Evolutionary conservation across 129 eudicot species (phyloP).

Genomic region (Oenanthe sinensis): DNA sequence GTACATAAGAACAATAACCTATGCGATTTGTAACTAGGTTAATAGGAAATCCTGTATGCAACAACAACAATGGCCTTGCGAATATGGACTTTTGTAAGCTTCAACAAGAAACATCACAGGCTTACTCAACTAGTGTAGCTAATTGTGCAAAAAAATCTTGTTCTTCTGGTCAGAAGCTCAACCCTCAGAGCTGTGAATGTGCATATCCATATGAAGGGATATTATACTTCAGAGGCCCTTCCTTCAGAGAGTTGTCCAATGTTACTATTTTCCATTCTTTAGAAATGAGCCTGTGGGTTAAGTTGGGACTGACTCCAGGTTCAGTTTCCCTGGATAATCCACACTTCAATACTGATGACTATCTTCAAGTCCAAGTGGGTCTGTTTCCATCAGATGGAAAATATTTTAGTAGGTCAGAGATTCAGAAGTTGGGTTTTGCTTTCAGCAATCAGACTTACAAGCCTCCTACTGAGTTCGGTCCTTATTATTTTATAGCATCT

Average conservation of each 20-base stretch:
- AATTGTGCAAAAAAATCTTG: slow-evolving; percentile 69
- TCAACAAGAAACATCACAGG: slow-evolving; percentile 51
- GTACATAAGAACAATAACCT: background rate
- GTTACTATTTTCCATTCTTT: slow-evolving; percentile 60
- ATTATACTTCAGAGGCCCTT: slow-evolving; percentile 82
- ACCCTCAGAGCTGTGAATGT: slow-evolving; percentile 91
- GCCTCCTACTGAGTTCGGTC: slow-evolving; percentile 85
- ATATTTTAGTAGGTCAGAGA: slow-evolving; percentile 57
- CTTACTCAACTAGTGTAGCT: slow-evolving; percentile 86
- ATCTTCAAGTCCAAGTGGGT: slow-evolving; percentile 72
- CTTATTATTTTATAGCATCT: slow-evolving; percentile 77
- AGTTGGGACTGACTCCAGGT: slow-evolving; percentile 80
- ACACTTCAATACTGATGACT: slow-evolving; percentile 71
- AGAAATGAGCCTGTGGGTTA: slow-evolving; percentile 95
- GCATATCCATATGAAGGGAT: slow-evolving; percentile 93
- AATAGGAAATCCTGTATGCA: slow-evolving; percentile 84
- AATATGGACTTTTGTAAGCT: slow-evolving; percentile 65
- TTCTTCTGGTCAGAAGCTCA: slow-evolving; percentile 45
- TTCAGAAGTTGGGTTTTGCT: slow-evolving; percentile 71
- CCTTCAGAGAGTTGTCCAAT: slow-evolving; percentile 67
- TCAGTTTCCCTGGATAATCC: slow-evolving; percentile 83
- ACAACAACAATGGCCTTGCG: slow-evolving; percentile 37
- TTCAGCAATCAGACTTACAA: slow-evolving; percentile 80
- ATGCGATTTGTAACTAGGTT: slow-evolving; percentile 29
- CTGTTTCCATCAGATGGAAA: slow-evolving; percentile 58